Base-by-base conservation (phyloP, 345 rosid genomes). In the Microcos paniculata region DNA sequence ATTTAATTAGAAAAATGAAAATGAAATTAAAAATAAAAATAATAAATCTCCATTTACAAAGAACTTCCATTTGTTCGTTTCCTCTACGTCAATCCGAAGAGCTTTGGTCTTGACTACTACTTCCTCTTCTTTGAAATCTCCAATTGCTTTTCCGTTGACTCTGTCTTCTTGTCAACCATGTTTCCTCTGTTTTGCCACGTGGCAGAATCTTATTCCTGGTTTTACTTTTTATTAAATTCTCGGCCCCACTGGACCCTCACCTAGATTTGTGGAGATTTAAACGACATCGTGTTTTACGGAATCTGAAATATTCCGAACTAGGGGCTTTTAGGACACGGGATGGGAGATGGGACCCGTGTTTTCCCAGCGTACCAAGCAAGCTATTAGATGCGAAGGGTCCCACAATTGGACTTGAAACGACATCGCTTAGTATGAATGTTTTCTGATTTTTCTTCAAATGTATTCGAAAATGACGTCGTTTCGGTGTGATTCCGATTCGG, bases 101-200 rank as follows among this genome's bases (percentile, higher is more conserved):
- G 43, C 56, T 49, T 21, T 4, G 28, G 0, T 38, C 30, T 21
- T 3, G 21, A 23, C 65, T 12, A 19, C 40, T 11, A 24, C 78
- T 28, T n/a, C 57, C 38, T 21, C 62, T 45, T 28, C 73, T 23
- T 76, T 5, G 79, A 56, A 57, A 31, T 9, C 49, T 68, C 74
- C 74, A 52, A 2, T 1, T 6, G 7, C 26, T 9, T 21, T 45
- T 15, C 7, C 55, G 71, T 67, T 56, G 0, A 28, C 53, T 45
- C 45, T 46, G 38, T 26, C 16, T 30, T 8, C 26, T 15, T 14
- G 9, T 16, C 13, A 10, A 12, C 21, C 35, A 14, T n/a, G 15
- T 12, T 24, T 53, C 28, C 1, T 21, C 51, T 55, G 0, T 40
- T 23, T 52, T 26, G 24, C 63, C 31, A 62, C 77, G 61, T 62